Evolutionary conservation across 768 basidiomycete genomes (phyloP), one percentile per base, ranked within the genome.

Genomic region (Boletus speciosus): DNA sequence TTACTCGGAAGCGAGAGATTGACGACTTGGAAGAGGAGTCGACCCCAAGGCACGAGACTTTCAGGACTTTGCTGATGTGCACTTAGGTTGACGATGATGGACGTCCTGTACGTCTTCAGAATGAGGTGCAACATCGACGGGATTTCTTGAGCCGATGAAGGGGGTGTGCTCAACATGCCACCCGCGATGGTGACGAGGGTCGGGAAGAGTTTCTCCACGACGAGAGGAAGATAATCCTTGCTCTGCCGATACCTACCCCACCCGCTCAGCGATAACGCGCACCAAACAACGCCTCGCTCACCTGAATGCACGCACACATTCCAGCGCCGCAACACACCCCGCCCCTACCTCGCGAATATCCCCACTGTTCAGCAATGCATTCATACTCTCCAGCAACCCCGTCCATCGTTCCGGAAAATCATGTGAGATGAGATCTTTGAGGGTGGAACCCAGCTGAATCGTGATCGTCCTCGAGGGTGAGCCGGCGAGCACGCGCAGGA

Each of bases 41-140:
- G 80, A 6, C 91, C 92, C 93, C 93, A 96, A 0, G 92, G 90
- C 16, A 94, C 84, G 43, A 95, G 76, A 47, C 84, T 86, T 47
- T 86, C 86, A 0, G 80, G 65, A 56, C 75, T 81, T 66, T 92
- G 92, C 58, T 93, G 92, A 59, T 91, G 88, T 6, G 66, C 49
- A 50, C 82, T 84, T 21, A 96, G 78, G 51, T 85, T 80, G 37
- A 89, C 77, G n/a, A 86, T 77, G 67, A 91, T 89, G 45, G 85
- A 86, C 0, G 84, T 86, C 64, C 85, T 88, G 77, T 96, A 96
- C 0, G 89, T 79, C 66, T 96, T 95, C 56, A 94, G 76, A 54
- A 95, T 88, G 48, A 92, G 78, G 63, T 94, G 92, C 31, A 95
- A 76, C 76, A 94, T 86, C 1, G 84, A 80, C 1, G 91, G 91